Evolutionary conservation across 345 rosid species (phyloP), one percentile per base, ranked within the genome.

Genomic region (Rhodomyrtus tomentosa): DNA sequence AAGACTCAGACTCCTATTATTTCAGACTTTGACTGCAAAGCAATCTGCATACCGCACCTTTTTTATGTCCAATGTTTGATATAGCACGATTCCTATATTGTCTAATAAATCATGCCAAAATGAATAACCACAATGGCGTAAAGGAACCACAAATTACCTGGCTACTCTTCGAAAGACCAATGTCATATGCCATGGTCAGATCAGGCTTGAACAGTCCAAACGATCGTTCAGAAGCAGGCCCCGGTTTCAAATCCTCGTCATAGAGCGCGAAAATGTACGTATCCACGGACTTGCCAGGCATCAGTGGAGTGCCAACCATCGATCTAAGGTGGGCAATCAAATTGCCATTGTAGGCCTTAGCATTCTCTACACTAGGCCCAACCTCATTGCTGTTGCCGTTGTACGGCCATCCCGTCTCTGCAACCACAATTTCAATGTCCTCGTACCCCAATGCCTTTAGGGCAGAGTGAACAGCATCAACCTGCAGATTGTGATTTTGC

Each of bases 351-450:
- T 93, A 97, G 59, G 96, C 98, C 91, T 89, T 94, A 5, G 99
- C 99, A 86, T 95, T 97, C 87, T 95, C 99, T 20, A 94, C 82
- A 72, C 95, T 86, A 1, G 98, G 85, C 14, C 99, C 99, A 38
- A 88, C 95, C 88, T 97, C 99, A 82, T 88, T 93, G 54, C 90
- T 50, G 82, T 95, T 99, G 10, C 99, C 99, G 0, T 83, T 50
- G 83, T 93, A 93, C 5, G 99, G 93, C 99, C 99, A 97, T 0
- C 99, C 99, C 2, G 99, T 97, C 89, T 97, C 99, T 5, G 99
- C 98, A 52, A 95, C 96, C 87, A 94, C 40, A 36, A 97, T 93
- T 87, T 95, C 98, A 8, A 94, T 88, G 32, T 93, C 94, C 85
- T 90, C 89, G 85, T 95, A 97, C 49, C 98, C 98, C 89, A 94